Conservation (phyloP, 305 asterid genomes). For the Fraxinus sp. region DNA sequence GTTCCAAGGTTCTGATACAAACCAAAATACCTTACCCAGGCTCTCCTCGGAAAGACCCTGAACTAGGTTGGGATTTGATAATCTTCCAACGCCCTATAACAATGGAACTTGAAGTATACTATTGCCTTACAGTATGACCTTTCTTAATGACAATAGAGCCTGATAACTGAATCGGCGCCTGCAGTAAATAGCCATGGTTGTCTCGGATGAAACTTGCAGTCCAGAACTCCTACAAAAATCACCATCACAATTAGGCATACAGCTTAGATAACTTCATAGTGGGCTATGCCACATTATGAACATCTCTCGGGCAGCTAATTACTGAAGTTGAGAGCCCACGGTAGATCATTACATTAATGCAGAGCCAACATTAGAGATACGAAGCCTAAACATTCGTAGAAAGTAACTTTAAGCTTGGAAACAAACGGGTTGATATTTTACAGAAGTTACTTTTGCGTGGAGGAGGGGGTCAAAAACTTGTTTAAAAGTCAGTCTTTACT, state of each 20-base stretch:
- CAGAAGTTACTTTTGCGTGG: not conserved
- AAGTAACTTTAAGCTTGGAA: not conserved
- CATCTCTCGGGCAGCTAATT: not conserved
- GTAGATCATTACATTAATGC: not conserved
- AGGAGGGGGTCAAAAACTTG: not conserved
- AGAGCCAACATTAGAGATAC: not conserved
- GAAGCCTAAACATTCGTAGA: no score
- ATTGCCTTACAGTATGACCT: not conserved
- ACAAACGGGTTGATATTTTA: not conserved
- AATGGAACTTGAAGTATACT: not conserved
- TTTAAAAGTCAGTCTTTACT: not conserved
- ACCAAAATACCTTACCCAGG: not conserved
- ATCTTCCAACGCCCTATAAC: not conserved
- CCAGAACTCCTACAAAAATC: constrained; percentile 70
- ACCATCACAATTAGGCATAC: not conserved
- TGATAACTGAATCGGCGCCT: constrained; percentile 77
- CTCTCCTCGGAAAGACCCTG: not conserved
- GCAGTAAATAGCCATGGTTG: constrained; percentile 97
- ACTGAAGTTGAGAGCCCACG: not conserved
- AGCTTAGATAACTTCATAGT: constrained; percentile 2
- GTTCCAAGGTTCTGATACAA: not conserved
- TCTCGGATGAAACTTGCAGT: constrained; percentile 92
- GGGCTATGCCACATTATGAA: constrained; percentile 1
- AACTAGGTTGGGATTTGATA: not conserved
- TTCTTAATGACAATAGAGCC: constrained; percentile 64